Conservation (phyloP, 2,329 filamentous ascomycete genomes). For the Penicillium vulpinum region DNA sequence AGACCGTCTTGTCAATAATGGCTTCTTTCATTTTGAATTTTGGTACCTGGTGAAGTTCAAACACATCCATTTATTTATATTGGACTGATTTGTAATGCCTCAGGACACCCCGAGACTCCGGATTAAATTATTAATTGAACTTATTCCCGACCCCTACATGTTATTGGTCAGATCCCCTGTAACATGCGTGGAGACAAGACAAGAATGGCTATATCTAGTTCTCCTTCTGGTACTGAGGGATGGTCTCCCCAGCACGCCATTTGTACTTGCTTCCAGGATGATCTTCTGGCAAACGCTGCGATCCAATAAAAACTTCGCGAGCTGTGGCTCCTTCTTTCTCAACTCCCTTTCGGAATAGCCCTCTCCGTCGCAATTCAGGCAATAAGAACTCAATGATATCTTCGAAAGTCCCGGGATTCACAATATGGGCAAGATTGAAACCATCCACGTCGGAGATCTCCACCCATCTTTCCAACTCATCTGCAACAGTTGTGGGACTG, state of each 20-base stretch:
- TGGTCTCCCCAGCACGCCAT: background rate
- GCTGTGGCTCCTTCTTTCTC: slow-evolving; percentile 7
- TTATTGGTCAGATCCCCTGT: too few relatives aligned
- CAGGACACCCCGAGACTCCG: background rate
- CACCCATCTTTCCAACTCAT: slow-evolving; percentile 18
- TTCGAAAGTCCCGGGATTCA: slow-evolving; percentile 23
- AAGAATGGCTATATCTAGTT: background rate
- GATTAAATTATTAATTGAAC: background rate
- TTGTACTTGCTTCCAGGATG: slow-evolving; percentile 8
- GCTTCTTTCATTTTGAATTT: slow-evolving; percentile 44
- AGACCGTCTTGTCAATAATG: slow-evolving; percentile 32
- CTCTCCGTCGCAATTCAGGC: slow-evolving; percentile 16
- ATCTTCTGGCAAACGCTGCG: slow-evolving; percentile 3
- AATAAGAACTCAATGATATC: slow-evolving; percentile 25
- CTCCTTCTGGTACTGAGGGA: background rate
- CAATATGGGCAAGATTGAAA: slow-evolving; percentile 24
- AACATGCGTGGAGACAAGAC: too few relatives aligned
- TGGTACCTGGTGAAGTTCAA: background rate
- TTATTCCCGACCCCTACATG: background rate
- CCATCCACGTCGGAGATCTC: slow-evolving; percentile 24
- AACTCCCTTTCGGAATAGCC: background rate
- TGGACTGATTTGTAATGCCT: background rate
- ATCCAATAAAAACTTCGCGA: slow-evolving; percentile 5
- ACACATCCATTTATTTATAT: background rate
- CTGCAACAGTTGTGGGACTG: slow-evolving; percentile 4